Base-by-base conservation (phyloP, 176 grass and related monocot species). In the Eragrostis curvula region DNA sequence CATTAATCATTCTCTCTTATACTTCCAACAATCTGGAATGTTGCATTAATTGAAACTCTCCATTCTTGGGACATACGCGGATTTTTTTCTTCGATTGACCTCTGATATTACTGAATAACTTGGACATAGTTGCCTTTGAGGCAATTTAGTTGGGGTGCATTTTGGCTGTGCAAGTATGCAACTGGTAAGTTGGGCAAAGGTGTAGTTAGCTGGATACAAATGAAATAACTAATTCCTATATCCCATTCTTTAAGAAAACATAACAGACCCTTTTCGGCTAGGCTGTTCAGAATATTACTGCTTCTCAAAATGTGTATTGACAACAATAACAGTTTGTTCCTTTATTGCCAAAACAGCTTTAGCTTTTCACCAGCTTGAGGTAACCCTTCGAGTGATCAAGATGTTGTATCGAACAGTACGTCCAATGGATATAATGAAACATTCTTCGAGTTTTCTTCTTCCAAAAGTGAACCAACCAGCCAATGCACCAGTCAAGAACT, bases 391-490 rank as follows among this genome's bases (percentile, higher is more conserved):
- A 70, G 45, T 80, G 24, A 32, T 69, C 50, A 94, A 65, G 69
- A 88, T 81, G 81, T 56, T 82, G 65, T 66, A 71, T 30, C 88
- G 77, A 18, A 57, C 86, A 24, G 63, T 90, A 73, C 80, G 86
- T 73, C 79, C 52, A 56, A 86, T 70, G 79, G 81, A 91, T 65
- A 79, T 86, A 55, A 91, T 94, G 89, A 60, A 72, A 46, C 92
- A 94, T 77, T 87, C 88, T 45, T 87, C 92, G 12, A 89, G 25
- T 20, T 94, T 94, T 73, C 92, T 94, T 53, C 85, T 94, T 73
- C 88, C 85, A 29, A 81, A 81, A 76, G 41, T 87, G 63, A 47
- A 48, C 70, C 73, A 69, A 63, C 25, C 92, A 70, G 69, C 83
- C 49, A 77, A 78, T 5, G 15, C 48, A 63, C 73, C 77, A 76